These are phyloP conservation scores for Chloris gayana DNA, from an alignment of 176 grass and related monocot species.

Conservation along the genomic window DNA sequence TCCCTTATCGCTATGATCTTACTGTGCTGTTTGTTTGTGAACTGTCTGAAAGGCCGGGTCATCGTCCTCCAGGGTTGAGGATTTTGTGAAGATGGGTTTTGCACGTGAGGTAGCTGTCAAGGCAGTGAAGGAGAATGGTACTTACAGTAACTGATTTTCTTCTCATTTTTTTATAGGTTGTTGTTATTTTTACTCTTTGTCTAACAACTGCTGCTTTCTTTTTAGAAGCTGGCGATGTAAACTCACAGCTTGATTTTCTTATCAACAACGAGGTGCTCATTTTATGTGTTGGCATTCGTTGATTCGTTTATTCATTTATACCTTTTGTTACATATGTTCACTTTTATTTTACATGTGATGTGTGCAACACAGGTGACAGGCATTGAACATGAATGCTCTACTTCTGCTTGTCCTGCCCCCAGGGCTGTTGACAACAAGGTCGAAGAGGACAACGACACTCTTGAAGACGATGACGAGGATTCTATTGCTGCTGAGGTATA, in stretches of 20 bases:
- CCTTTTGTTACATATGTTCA: neutral
- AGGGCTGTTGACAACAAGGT: conserved; percentile 10
- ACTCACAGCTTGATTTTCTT: conserved; percentile 64
- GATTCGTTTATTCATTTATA: neutral
- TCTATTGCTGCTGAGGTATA: conserved; percentile 59
- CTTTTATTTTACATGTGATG: conserved; percentile 10
- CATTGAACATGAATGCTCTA: conserved; percentile 29
- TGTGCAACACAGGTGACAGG: conserved; percentile 58
- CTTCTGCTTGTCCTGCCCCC: conserved; percentile 20
- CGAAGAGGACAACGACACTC: neutral
- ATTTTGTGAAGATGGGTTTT: conserved; percentile 67
- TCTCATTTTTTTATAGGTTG: conserved; percentile 18
- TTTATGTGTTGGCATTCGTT: conserved; percentile 9
- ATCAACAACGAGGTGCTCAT: conserved; percentile 56
- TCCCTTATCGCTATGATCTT: neutral
- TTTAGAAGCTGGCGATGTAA: conserved; percentile 57
- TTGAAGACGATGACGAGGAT: conserved; percentile 46
- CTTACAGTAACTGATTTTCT: conserved; percentile 15
- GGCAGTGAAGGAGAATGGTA: conserved; percentile 60
- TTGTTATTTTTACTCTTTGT: conserved; percentile 21
- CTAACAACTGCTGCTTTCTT: conserved; percentile 21
- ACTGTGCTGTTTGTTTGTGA: conserved; percentile 28
- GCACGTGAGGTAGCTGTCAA: conserved; percentile 41
- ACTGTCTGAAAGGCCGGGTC: conserved; percentile 27
- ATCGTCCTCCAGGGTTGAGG: conserved; percentile 23